Conservation (phyloP, 306 rosid species). For the Prunus mira region DNA sequence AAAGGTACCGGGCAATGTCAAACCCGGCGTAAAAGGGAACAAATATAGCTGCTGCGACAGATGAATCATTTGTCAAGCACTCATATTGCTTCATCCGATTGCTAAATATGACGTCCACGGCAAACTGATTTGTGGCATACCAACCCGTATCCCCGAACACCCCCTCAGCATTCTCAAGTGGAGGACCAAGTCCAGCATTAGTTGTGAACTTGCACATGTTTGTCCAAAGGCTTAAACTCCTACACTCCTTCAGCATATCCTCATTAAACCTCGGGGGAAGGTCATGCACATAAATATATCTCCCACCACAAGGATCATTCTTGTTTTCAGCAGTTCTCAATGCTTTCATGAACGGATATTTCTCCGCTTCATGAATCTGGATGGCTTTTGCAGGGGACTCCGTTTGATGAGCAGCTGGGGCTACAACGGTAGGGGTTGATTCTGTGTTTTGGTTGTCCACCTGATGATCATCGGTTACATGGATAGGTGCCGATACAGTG, state of each 20-base stretch:
- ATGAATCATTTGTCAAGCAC: constrained; percentile 81
- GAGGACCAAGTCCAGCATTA: constrained; percentile 97
- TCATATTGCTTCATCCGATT: constrained; percentile 97
- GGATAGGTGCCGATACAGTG: neutral
- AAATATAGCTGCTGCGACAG: constrained; percentile 84
- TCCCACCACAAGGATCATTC: constrained; percentile 98
- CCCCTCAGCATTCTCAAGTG: constrained; percentile 89
- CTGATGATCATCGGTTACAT: neutral
- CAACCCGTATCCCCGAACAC: constrained; percentile 80
- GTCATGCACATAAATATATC: constrained; percentile 85
- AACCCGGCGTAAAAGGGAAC: constrained; percentile 98
- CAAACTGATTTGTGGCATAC: constrained; percentile 97
- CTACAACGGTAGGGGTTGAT: neutral
- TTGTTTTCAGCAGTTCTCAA: constrained; percentile 68
- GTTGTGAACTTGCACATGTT: constrained; percentile 94
- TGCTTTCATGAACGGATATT: constrained; percentile 63
- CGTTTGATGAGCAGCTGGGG: neutral
- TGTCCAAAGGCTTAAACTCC: constrained; percentile 84
- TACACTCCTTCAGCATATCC: constrained; percentile 88
- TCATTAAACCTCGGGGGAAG: constrained; percentile 91
- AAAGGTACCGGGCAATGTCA: constrained; percentile 84
- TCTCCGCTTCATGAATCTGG: constrained; percentile 10
- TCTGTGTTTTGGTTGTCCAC: neutral
- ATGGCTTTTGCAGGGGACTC: neutral
- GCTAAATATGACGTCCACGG: constrained; percentile 84